Evolutionary conservation across 306 rosid species (phyloP), one percentile per base, ranked within the genome.

Genomic region (Lablab purpureus): DNA sequence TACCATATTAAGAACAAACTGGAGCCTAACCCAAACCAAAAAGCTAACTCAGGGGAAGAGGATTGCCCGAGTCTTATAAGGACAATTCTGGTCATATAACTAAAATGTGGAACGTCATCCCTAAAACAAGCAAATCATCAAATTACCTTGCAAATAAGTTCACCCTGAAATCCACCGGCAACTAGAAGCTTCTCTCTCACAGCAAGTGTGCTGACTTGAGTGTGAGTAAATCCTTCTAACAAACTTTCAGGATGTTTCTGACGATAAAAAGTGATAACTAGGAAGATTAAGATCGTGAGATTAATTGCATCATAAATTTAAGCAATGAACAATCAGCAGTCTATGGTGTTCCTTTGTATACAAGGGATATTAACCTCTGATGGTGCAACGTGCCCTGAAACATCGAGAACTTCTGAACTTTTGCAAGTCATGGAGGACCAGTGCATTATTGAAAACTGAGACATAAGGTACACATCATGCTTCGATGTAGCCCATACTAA

Each of bases 101-200:
- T 25, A 59, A 58, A 59, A 59, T 59, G 40, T 14, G 5, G 66
- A 25, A 59, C 37, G 13, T 79, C 47, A 51, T 64, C 49, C 46
- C 75, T 51, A 23, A 28, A 64, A 28, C 41, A 70, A 41, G 60
- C 69, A 71, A 50, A 82, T 52, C 2, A 23, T 67, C 59, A 27
- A 49, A 49, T 67, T 83, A 90, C 97, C 97, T 92, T 92, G 79
- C 95, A 92, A 82, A 92, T 92, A 80, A 92, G 95, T 81, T 92
- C 97, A 68, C 97, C 97, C 80, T 88, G 97, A 81, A 90, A 90
- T 67, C 97, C 97, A 82, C 97, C 97, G 50, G 91, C 95, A 80
- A 92, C 93, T 47, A 92, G 83, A 60, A 92, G 85, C 75, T 90
- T 89, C 52, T 92, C 95, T 86, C 88, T 90, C 22, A 90, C 95